Evolutionary conservation across 805 yeast species (phyloP), one percentile per base, ranked within the genome.

Genomic region (Zygosaccharomyces pseudorouxii): DNA sequence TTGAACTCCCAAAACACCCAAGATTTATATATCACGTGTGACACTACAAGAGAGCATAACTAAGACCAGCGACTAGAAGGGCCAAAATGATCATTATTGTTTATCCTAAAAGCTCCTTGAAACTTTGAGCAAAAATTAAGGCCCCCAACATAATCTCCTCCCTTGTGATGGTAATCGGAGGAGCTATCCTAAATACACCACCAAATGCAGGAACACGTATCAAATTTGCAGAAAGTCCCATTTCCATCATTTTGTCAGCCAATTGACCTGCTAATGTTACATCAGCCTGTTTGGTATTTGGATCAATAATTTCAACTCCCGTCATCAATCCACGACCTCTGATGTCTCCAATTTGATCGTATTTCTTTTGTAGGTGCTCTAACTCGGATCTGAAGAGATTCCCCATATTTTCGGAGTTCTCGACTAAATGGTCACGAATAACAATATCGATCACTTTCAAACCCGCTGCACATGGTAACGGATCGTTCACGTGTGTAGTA

Each of bases 401-500:
- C 4, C 70, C 70, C 58, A 59, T 55, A 3, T 43, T 46, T n/a
- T 27, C 35, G n/a, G 64, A 49, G 46, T 64, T 64, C 33, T 53
- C 54, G 14, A 61, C 55, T 28, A 63, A 35, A 35, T 58, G 54
- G 36, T 65, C 63, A 27, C 61, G 56, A 10, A 53, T 37, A 20
- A 67, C 65, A 47, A 64, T 64, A 30, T 59, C 65, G 30, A 57
- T 51, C 18, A 66, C 69, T 25, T 65, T 62, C 10, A 53, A 41
- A 9, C 68, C 70, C 8, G 63, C 70, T 14, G 64, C 63, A 38
- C 62, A 58, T 23, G 65, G 63, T 23, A 62, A 50, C 1, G 68
- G 65, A 47, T 62, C 63, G 40, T 60, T 64, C 41, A 62, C 60
- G 45, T 63, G 68, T 5, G 65, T 60, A 4, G 67, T 65, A 46